phyloP scores from a whole-genome alignment of 1,139 yeast species.

The Oligophagozyma castellii region DNA sequence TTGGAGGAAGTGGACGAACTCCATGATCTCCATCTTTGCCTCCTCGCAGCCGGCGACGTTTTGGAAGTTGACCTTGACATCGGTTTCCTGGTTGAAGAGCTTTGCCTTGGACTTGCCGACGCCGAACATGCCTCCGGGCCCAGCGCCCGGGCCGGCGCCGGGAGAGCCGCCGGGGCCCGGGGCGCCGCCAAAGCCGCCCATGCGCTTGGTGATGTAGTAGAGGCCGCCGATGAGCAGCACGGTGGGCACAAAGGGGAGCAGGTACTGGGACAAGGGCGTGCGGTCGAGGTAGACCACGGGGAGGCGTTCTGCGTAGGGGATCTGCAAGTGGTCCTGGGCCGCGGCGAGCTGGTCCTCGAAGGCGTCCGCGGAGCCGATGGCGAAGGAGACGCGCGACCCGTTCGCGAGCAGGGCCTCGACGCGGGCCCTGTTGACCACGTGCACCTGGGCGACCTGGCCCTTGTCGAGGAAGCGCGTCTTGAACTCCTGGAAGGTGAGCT shows the following conservation, averaged over 20 bases:
- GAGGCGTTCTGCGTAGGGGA: constrained; percentile 51
- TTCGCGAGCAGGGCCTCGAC: constrained; percentile 62
- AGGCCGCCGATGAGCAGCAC: constrained; percentile 74
- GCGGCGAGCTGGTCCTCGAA: constrained; percentile 75
- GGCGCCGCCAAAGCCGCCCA: constrained; percentile 34
- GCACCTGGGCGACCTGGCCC: constrained; percentile 65
- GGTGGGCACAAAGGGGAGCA: constrained; percentile 76
- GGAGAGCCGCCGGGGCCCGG: constrained; percentile 39
- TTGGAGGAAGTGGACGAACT: constrained; percentile 65
- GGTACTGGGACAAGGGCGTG: constrained; percentile 46
- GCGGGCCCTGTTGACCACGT: constrained; percentile 62
- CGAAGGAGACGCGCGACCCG: constrained; percentile 34
- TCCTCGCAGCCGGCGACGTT: constrained; percentile 81
- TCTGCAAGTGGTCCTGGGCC: constrained; percentile 55
- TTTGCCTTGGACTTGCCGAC: constrained; percentile 60
- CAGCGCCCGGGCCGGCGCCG: constrained; percentile 50
- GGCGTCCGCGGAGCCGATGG: constrained; percentile 84
- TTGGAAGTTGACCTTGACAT: constrained; percentile 55
- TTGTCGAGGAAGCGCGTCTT: constrained; percentile 68
- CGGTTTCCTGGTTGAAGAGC: constrained; percentile 55
- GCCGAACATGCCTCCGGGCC: constrained; percentile 54
- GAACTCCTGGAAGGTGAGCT: constrained; percentile 83
- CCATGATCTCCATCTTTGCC: constrained; percentile 76
- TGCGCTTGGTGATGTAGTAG: constrained; percentile 50
- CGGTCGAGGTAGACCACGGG: constrained; percentile 75